Evolutionary conservation across 352 stramenopile species (phyloP).

Genomic region (Pythium brachiatum): DNA sequence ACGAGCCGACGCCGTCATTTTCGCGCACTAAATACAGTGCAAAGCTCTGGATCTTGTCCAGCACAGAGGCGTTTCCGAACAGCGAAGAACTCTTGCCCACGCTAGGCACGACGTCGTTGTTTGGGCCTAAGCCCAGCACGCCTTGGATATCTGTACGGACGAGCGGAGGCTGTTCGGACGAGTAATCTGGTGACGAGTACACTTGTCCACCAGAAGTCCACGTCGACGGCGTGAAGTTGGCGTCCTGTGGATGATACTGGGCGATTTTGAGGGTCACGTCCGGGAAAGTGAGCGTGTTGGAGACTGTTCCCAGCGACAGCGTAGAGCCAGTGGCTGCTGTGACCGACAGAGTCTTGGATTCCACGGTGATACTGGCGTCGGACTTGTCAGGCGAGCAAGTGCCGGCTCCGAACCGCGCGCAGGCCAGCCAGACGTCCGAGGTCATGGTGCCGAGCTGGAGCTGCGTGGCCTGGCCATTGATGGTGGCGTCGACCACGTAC

Average conservation of each 20-base stretch:
- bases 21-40: background rate
- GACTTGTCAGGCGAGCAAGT: background rate
- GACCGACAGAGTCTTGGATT: background rate
- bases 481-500: constrained; percentile 6
- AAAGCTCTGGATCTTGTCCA: background rate
- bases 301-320: background rate
- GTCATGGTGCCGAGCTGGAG: constrained; percentile 8
- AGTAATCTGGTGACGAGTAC: background rate
- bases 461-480: background rate
- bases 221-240: background rate
- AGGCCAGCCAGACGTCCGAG: constrained; percentile 4
- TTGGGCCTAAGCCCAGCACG: background rate
- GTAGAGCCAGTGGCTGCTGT: background rate
- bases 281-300: background rate
- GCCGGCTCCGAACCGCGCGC: background rate
- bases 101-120: background rate
- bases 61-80: background rate
- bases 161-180: background rate
- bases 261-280: background rate
- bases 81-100: background rate
- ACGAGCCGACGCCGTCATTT: constrained; percentile 1
- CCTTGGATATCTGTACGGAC: background rate
- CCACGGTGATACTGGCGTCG: background rate
- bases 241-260: background rate
- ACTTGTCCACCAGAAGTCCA: background rate